A percentile compares a stretch with the other conserved stretches of the same genome.
phyloP scores from a whole-genome alignment of 225 moss, liverwort and hornwort genomes.

The Straminergon stramineum region DNA sequence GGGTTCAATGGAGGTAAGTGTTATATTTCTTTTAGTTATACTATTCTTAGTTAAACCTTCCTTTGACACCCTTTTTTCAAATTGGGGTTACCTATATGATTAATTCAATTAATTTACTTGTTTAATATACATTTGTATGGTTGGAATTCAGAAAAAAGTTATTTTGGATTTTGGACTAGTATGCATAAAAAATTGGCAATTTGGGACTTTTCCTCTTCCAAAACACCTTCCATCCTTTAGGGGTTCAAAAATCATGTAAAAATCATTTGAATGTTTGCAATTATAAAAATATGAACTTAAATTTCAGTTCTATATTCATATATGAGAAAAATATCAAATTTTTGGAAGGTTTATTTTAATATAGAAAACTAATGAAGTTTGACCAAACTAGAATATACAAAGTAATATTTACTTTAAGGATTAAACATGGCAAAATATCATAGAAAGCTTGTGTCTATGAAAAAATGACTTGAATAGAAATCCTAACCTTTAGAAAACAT shows the following conservation, averaged over 20 bases:
- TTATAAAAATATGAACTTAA: not conserved
- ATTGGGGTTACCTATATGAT: too few species aligned
- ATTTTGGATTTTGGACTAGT: not conserved
- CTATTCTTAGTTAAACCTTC: too few species aligned
- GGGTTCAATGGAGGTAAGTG: too few species aligned
- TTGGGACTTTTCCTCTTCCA: not conserved
- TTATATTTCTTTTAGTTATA: too few species aligned
- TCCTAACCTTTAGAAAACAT: too few species aligned
- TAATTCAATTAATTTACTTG: not conserved
- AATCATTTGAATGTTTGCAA: not conserved
- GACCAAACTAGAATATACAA: too few species aligned
- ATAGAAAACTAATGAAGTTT: too few species aligned
- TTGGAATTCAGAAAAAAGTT: not conserved
- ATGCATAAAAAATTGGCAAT: not conserved
- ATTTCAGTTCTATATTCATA: too few species aligned
- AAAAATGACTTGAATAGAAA: not conserved
- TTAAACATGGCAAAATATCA: not conserved
- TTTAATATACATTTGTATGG: too few species aligned
- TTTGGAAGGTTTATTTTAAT: not conserved
- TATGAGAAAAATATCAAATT: not conserved
- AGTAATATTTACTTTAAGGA: too few species aligned
- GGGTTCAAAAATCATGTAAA: not conserved
- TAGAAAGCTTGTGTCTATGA: not conserved
- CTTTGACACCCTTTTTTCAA: too few species aligned
- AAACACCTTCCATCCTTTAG: rapidly evolving